These are phyloP conservation scores for Triangularia setosa DNA, from an alignment of 2,329 filamentous ascomycete genomes.

Conservation along the genomic window DNA sequence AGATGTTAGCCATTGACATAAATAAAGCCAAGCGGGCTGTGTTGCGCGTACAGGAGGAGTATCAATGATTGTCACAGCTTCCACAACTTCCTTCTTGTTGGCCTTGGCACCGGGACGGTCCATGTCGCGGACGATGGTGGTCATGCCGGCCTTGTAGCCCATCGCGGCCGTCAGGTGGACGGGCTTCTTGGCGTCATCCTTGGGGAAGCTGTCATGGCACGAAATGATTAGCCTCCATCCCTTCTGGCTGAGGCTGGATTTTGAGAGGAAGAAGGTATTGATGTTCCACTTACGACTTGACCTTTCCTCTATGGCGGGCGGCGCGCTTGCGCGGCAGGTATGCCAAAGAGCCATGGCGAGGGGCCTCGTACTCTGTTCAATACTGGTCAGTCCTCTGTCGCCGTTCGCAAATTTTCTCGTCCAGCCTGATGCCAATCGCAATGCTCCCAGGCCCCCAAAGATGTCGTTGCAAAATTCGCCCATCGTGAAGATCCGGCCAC, in stretches of 20 bases:
- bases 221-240: conserved; percentile 16
- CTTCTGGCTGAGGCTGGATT: neutral
- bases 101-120: conserved; percentile 98
- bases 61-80: conserved; percentile 84
- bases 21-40: conserved; percentile 68
- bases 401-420: neutral
- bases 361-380: conserved; percentile 29
- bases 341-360: conserved; percentile 85
- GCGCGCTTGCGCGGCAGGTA: conserved; percentile 89
- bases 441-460: conserved; percentile 6
- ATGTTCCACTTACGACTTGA: conserved; percentile 77
- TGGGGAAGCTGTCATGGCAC: conserved; percentile 73
- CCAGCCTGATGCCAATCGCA: neutral
- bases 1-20: conserved; percentile 70
- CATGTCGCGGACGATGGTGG: conserved; percentile 97
- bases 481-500: conserved; percentile 1
- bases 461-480: neutral
- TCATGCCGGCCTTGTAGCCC: conserved; percentile 99
- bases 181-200: conserved; percentile 99
- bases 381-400: conserved; percentile 19
- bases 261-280: neutral
- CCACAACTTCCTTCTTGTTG: conserved; percentile 98
- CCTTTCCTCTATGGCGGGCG: conserved; percentile 91
- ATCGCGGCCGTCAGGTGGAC: conserved; percentile 97
- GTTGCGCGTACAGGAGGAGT: conserved; percentile 92